A percentile compares a stretch with the other conserved stretches of the same genome.
Evolutionary conservation across 805 yeast species (phyloP).

Genomic region (Lipomyces mesembrius): DNA sequence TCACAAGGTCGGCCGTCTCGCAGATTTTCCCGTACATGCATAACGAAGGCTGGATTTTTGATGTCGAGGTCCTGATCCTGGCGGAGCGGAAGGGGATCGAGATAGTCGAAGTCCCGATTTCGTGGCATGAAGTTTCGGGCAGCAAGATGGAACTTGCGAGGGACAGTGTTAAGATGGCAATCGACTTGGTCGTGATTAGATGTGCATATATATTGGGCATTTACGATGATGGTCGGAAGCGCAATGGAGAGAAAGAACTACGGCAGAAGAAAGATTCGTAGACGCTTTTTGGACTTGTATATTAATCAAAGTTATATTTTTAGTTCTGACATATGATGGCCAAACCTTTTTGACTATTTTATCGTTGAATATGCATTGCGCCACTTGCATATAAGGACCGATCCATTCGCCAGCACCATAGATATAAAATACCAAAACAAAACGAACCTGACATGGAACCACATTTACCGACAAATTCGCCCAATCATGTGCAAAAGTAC

Average conservation of each 20-base stretch:
- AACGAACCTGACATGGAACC: not conserved
- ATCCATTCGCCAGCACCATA: not conserved
- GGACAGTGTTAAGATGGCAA: slow-evolving; percentile 91
- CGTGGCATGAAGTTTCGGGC: slow-evolving; percentile 97
- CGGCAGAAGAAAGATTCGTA: not conserved
- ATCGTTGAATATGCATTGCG: not conserved
- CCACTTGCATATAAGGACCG: not conserved
- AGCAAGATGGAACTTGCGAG: slow-evolving; percentile 90
- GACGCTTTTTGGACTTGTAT: not conserved
- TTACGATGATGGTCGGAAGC: slow-evolving; percentile 49
- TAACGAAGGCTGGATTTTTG: slow-evolving; percentile 98
- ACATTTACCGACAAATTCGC: not conserved
- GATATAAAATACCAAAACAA: not conserved
- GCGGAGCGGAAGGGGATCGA: slow-evolving; percentile 72
- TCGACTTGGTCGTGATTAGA: slow-evolving; percentile 87
- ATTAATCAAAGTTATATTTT: not conserved
- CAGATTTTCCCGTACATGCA: slow-evolving; percentile 86
- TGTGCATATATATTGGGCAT: slow-evolving; percentile 85
- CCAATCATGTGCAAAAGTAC: not conserved
- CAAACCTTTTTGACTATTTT: not conserved
- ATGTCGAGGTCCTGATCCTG: slow-evolving; percentile 85
- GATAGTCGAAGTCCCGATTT: slow-evolving; percentile 79
- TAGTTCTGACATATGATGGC: not conserved
- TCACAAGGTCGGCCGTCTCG: slow-evolving; percentile 68
- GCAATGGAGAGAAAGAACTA: not conserved